Percentiles rank a stretch among this genome's conserved stretches.
These are phyloP conservation scores for Paraurostyla sp. DNA, from an alignment of 73 alveolate species.

Conservation along the genomic window DNA sequence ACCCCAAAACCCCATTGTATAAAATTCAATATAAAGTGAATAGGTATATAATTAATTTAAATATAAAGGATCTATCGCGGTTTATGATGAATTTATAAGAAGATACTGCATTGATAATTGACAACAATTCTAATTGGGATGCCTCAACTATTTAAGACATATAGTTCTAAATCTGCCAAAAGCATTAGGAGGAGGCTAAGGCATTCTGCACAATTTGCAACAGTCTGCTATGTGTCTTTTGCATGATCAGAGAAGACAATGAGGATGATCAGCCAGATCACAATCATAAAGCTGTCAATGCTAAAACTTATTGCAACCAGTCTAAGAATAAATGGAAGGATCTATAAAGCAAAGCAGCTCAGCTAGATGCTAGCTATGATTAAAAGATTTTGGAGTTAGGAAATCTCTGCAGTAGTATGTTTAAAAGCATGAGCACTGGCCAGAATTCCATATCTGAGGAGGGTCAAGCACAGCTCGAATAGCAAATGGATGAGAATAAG, in stretches of 20 bases:
- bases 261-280: slow-evolving; percentile 51
- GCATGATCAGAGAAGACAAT: slow-evolving; percentile 45
- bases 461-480: slow-evolving; percentile 13
- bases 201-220: slow-evolving; percentile 62
- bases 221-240: slow-evolving; percentile 52
- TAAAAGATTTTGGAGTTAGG: slow-evolving; percentile 38
- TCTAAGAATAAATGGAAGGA: slow-evolving; percentile 54
- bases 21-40: too few species aligned
- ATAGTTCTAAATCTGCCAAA: slow-evolving; percentile 15
- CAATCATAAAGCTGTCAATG: slow-evolving; percentile 51
- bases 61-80: too few species aligned
- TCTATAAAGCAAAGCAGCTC: neutral
- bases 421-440: slow-evolving; percentile 17
- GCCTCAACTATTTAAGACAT: slow-evolving; percentile 49
- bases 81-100: too few species aligned
- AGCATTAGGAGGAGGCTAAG: slow-evolving; percentile 60
- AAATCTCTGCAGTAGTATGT: slow-evolving; percentile 29
- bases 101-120: slow-evolving; percentile 33
- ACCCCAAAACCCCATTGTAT: too few species aligned
- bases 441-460: neutral
- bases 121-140: slow-evolving; percentile 44
- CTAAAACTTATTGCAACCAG: slow-evolving; percentile 52
- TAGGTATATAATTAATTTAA: too few species aligned
- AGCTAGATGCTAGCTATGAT: slow-evolving; percentile 14
- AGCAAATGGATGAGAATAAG: slow-evolving; percentile 49